phyloP scores from a whole-genome alignment of 2,329 filamentous ascomycete species.

The Colletotrichum agaves region DNA sequence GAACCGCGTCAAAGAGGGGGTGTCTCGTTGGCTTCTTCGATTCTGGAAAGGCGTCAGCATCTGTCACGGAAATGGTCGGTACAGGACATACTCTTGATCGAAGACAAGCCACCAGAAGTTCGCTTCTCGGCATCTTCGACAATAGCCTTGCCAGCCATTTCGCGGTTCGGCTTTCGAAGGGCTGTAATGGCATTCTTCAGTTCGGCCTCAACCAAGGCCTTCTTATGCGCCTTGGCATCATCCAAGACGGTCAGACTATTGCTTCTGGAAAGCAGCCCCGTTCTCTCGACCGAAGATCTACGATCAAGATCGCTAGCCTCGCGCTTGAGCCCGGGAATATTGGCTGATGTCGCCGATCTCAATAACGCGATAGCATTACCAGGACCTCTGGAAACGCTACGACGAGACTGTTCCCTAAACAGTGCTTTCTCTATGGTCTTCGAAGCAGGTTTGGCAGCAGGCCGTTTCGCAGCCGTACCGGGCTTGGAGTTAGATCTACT shows the following conservation, averaged over 20 bases:
- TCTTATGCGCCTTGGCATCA: slow-evolving; percentile 70
- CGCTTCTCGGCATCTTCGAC: slow-evolving; percentile 75
- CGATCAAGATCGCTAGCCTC: slow-evolving; percentile 69
- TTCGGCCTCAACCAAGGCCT: slow-evolving; percentile 75
- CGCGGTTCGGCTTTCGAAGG: slow-evolving; percentile 80
- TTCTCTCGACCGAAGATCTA: slow-evolving; percentile 54
- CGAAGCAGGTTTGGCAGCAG: slow-evolving; percentile 52
- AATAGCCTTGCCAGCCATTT: slow-evolving; percentile 73
- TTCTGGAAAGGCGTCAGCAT: slow-evolving; percentile 50
- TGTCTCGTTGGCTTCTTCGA: slow-evolving; percentile 61
- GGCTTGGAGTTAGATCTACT: slow-evolving; percentile 60
- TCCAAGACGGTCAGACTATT: slow-evolving; percentile 62
- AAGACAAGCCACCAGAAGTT: slow-evolving; percentile 56
- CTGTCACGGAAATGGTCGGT: neutral
- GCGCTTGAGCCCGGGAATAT: slow-evolving; percentile 71
- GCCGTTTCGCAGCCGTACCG: slow-evolving; percentile 62
- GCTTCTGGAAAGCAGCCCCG: slow-evolving; percentile 50
- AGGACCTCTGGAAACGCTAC: slow-evolving; percentile 67
- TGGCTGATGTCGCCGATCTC: slow-evolving; percentile 74
- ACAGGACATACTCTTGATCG: slow-evolving; percentile 59
- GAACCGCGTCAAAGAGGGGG: slow-evolving; percentile 51
- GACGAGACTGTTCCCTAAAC: slow-evolving; percentile 67
- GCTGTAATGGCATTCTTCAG: slow-evolving; percentile 78
- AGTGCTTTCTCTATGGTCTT: slow-evolving; percentile 71
- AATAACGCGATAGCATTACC: slow-evolving; percentile 70